Base-by-base conservation (phyloP, 306 rosid genomes). In the Cicer yamashitae region DNA sequence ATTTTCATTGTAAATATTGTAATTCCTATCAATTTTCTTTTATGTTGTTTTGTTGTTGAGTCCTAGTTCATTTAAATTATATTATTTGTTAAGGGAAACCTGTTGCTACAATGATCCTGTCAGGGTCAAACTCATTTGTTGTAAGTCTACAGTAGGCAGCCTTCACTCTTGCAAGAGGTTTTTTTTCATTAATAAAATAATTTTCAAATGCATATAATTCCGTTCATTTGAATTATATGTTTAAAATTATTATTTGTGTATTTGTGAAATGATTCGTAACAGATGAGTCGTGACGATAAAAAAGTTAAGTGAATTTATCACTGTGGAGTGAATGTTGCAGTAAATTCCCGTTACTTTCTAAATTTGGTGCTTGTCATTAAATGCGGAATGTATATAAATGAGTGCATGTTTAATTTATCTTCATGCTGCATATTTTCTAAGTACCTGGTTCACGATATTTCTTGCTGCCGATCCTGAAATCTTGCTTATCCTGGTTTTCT, bases 401-500 rank as follows among this genome's bases (percentile, higher is more conserved):
- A 66, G 37, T 70, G 56, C 54, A 56, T 65, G 64, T 77, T 67
- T 51, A 43, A 37, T 62, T 17, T 47, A 47, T 61, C 52, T 48
- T 54, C 8, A 38, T 63, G 64, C 72, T 48, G 2, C 59, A 46
- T 30, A 30, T 30, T 30, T 30, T 30, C 34, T 30, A 30, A 30
- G 34, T 30, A 30, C 34, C 34, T 30, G 34, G 34, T 30, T 30
- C 34, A 30, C 57, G 38, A 65, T 56, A 38, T 20, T 51, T 56
- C n/a, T 20, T 53, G 30, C 15, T 69, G 64, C 47, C 66, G 60
- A 18, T 62, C 56, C 45, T 71, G 10, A 50, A 50, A 30, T 54
- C 13, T 54, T 43, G 12, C 82, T 73, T 30, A 67, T 44, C 53
- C 61, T 59, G 66, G 13, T 74, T 62, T 75, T 75, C 54, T 71